These are phyloP conservation scores for Penicillium steckii DNA, from an alignment of 495 filamentous ascomycete species.

Conservation along the genomic window DNA sequence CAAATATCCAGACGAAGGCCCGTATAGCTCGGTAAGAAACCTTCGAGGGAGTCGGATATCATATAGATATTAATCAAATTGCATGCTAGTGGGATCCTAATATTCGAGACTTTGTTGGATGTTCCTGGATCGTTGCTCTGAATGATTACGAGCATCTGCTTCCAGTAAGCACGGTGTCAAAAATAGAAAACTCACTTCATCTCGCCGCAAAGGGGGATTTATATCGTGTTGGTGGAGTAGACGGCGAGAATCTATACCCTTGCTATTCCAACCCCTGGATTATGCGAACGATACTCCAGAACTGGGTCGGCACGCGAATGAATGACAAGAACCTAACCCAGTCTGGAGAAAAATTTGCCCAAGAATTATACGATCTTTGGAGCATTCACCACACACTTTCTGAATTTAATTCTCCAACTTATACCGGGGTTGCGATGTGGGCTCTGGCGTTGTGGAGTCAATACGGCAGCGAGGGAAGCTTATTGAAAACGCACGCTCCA, in stretches of 20 bases:
- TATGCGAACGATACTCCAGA: slow-evolving; percentile 39
- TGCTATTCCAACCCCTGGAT: slow-evolving; percentile 43
- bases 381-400: slow-evolving; percentile 35
- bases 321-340: slow-evolving; percentile 38
- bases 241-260: slow-evolving; percentile 44
- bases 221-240: slow-evolving; percentile 43
- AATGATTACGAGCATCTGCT: slow-evolving; percentile 38
- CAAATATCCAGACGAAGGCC: slow-evolving; percentile 27
- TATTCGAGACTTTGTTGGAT: slow-evolving; percentile 43
- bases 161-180: slow-evolving; percentile 18
- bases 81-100: slow-evolving; percentile 41
- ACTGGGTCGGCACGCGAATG: slow-evolving; percentile 35
- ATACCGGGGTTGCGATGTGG: slow-evolving; percentile 41
- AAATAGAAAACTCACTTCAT: slow-evolving; percentile 33
- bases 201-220: slow-evolving; percentile 37
- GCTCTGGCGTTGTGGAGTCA: slow-evolving; percentile 42
- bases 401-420: slow-evolving; percentile 45
- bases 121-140: slow-evolving; percentile 35
- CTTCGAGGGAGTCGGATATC: neutral
- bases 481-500: slow-evolving; percentile 30
- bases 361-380: slow-evolving; percentile 37
- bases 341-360: slow-evolving; percentile 32
- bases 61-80: neutral
- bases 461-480: slow-evolving; percentile 24
- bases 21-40: slow-evolving; percentile 16